Evolutionary conservation across 2,329 filamentous ascomycete species (phyloP), one percentile per base, ranked within the genome.

Genomic region (Colletotrichum sp.): DNA sequence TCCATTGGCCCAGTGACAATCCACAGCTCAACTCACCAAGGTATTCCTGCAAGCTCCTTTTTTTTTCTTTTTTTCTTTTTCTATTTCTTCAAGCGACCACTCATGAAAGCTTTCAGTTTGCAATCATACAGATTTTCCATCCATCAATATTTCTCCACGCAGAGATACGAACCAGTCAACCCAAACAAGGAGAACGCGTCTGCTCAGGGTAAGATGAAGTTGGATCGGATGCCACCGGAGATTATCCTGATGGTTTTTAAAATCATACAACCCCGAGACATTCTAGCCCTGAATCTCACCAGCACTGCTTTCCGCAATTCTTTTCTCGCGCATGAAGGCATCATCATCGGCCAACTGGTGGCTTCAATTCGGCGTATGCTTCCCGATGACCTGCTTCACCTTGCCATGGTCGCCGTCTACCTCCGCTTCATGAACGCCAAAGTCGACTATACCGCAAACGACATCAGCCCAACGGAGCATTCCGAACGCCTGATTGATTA

Each of bases 181-280:
- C 1, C 39, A 49, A 49, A 49, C 39, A 18, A 0, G 39, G 9
- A n/a, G 5, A 49, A 49, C 18, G 39, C 39, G 0, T n/a, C 18
- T 49, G 0, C 8, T 49, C 39, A 49, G 39, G 18, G 18, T 0
- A 49, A 49, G 18, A 49, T 0, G 18, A 49, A 0, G 9, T 21
- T 49, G 39, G 39, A 49, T 12, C 39, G 9, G 39, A 49, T 49
- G 39, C 39, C 9, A 49, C 39, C 39, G 18, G 39, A 49, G 39
- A 49, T 49, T 0, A 49, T n/a, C 18, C 0, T 49, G 18, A 49
- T n/a, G 39, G 3, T n/a, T 49, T 49, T 49, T 0, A 49, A 18
- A 18, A 49, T 10, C 18, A 49, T 49, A 49, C 39, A n/a, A 6
- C 39, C 18, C 18, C 39, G 18, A 49, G 39, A 49, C 39, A n/a